Evolutionary conservation across 176 grass and related monocot genomes (phyloP), one percentile per base, ranked within the genome.

Genomic region (Thinopyrum elongatum): DNA sequence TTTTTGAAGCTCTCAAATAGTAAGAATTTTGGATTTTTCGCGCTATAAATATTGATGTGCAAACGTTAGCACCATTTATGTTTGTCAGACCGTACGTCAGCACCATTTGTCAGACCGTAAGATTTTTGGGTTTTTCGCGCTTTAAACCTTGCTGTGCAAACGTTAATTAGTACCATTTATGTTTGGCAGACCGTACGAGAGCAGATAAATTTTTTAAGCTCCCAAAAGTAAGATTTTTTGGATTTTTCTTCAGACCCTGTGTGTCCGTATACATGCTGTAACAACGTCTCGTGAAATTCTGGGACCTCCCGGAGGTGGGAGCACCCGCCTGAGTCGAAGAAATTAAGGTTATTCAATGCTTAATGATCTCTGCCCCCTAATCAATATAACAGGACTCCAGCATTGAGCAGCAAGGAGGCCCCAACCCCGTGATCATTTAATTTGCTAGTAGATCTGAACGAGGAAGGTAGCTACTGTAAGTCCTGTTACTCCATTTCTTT

Each of bases 321-420:
- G 41, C 42, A 15, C 44, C 11, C 28, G 29, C 21, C 44, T 13
- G 29, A 17, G 8, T 42, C 22, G 36, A 82, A 65, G 25, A 89
- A 3, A 53, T 29, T 82, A 82, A 17, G 63, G 36, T 78, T 23
- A 13, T 86, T 86, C 59, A 90, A 82, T 90, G 79, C 39, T 26
- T 65, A 82, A 82, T 53, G 38, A 71, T 82, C 38, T 82, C 71
- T 71, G 63, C 62, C 12, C 36, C 70, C 42, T 70, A 33, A 82
- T 90, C 53, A 78, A 71, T 72, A 26, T 70, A 49, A 57, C 64
- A 36, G 36, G 73, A 44, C 30, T 9, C 29, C 47, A 61, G 66
- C 68, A 41, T n/a, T 41, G 21, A 25, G 21, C 60, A 63, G n/a
- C 68, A 71, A 23, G 53, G 58, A 79, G 15, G 58, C 34, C 22